Evolutionary conservation across 805 yeast species (phyloP).

Genomic region (Candida piceae): DNA sequence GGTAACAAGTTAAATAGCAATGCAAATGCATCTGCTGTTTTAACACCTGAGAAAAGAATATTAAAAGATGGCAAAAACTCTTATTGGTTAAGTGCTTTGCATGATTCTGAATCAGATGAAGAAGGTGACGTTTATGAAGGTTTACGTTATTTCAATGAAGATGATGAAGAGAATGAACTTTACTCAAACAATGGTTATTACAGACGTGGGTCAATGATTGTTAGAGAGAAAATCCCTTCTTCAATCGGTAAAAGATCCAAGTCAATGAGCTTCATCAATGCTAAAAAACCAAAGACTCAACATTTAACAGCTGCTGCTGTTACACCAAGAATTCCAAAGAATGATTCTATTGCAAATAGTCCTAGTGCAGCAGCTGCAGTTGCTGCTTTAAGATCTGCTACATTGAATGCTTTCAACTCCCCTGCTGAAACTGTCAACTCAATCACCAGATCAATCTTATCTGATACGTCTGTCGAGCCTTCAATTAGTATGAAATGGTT

Average conservation of each 20-base stretch:
- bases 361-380: conserved; percentile 70
- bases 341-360: conserved; percentile 45
- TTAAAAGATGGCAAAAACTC: conserved; percentile 7
- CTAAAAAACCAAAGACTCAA: conserved; percentile 41
- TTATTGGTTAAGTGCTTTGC: conserved; percentile 10
- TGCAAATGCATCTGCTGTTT: conserved; percentile 1
- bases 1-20: not conserved
- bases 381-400: conserved; percentile 68
- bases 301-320: conserved; percentile 75
- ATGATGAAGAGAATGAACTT: conserved; percentile 31
- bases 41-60: not conserved
- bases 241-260: conserved; percentile 51
- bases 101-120: conserved; percentile 29
- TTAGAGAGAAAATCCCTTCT: conserved; percentile 35
- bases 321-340: conserved; percentile 72
- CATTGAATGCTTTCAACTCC: conserved; percentile 43
- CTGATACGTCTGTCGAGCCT: conserved; percentile 31
- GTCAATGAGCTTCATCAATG: conserved; percentile 54
- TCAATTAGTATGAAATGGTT: conserved; percentile 58
- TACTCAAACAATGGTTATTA: conserved; percentile 22
- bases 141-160: conserved; percentile 28
- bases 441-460: conserved; percentile 29
- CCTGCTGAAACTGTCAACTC: conserved; percentile 35
- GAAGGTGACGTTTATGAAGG: conserved; percentile 39
- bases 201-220: conserved; percentile 30